phyloP scores from a whole-genome alignment of 2,329 filamentous ascomycete species.

The Penicillium polonicum region DNA sequence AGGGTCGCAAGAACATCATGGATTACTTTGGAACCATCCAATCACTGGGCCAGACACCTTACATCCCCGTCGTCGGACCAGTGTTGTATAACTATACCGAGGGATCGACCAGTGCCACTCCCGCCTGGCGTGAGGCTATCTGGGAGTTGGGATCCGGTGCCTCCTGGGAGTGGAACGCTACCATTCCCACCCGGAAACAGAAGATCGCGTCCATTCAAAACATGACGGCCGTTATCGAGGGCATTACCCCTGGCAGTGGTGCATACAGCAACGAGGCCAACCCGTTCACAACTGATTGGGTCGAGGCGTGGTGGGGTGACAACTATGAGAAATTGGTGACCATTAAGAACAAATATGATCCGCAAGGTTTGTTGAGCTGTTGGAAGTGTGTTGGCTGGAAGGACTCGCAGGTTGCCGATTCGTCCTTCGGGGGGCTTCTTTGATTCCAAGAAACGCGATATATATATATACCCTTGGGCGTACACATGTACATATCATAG shows the following conservation, averaged over 20 bases:
- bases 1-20: slow-evolving; percentile 4
- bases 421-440: neutral
- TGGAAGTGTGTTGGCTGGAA: slow-evolving; percentile 20
- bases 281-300: slow-evolving; percentile 19
- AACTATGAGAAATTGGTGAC: slow-evolving; percentile 20
- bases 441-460: neutral
- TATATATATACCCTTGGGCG: neutral
- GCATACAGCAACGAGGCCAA: slow-evolving; percentile 24
- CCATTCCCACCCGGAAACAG: slow-evolving; percentile 9
- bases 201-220: slow-evolving; percentile 11
- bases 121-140: slow-evolving; percentile 21
- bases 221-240: slow-evolving; percentile 10
- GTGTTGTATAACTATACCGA: slow-evolving; percentile 21
- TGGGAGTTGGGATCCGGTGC: slow-evolving; percentile 18
- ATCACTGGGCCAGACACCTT: slow-evolving; percentile 9
- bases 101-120: slow-evolving; percentile 16
- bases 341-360: slow-evolving; percentile 25
- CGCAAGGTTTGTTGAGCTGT: slow-evolving; percentile 15
- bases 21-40: neutral
- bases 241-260: slow-evolving; percentile 15
- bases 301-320: slow-evolving; percentile 21
- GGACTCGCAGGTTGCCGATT: neutral
- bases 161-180: slow-evolving; percentile 18
- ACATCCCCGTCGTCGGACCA: slow-evolving; percentile 19
- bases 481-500: neutral